Percentiles rank a stretch among this genome's conserved stretches.
Conservation (phyloP, 768 basidiomycete species). For the Mycena pura region DNA sequence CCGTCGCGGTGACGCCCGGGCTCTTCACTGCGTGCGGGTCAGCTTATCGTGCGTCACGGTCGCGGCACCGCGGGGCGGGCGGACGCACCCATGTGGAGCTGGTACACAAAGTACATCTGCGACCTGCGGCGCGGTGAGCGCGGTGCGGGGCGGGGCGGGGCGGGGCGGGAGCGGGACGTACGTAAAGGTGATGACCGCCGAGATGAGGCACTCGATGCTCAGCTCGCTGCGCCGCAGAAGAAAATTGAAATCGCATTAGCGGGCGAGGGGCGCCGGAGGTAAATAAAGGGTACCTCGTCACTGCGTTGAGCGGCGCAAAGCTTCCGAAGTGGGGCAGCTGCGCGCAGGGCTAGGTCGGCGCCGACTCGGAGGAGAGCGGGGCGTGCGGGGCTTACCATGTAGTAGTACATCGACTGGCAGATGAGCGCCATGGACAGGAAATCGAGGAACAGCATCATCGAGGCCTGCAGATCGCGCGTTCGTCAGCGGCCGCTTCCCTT, state of each 20-base stretch:
- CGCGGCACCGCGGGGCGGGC: neutral
- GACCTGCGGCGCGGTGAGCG: conserved; percentile 37
- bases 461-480: conserved; percentile 1
- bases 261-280: neutral
- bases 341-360: neutral
- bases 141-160: no score
- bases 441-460: conserved; percentile 39
- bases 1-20: conserved; percentile 36
- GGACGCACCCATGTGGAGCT: conserved; percentile 43
- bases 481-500: neutral
- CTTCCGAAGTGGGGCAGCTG: conserved; percentile 55
- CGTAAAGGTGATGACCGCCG: conserved; percentile 52
- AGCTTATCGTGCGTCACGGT: no score
- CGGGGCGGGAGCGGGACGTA: conserved; percentile 25
- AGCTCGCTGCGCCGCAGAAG: conserved; percentile 39
- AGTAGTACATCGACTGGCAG: conserved; percentile 53
- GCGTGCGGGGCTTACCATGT: conserved; percentile 38
- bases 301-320: conserved; percentile 40
- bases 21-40: no score
- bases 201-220: conserved; percentile 49
- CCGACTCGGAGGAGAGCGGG: neutral
- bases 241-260: neutral
- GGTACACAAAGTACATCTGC: conserved; percentile 51
- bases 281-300: conserved; percentile 44
- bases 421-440: conserved; percentile 46